Percentiles rank a stretch among this genome's conserved stretches.
These are phyloP conservation scores for Aspergillus niger DNA, from an alignment of 2,329 filamentous ascomycete species.

Conservation along the genomic window DNA sequence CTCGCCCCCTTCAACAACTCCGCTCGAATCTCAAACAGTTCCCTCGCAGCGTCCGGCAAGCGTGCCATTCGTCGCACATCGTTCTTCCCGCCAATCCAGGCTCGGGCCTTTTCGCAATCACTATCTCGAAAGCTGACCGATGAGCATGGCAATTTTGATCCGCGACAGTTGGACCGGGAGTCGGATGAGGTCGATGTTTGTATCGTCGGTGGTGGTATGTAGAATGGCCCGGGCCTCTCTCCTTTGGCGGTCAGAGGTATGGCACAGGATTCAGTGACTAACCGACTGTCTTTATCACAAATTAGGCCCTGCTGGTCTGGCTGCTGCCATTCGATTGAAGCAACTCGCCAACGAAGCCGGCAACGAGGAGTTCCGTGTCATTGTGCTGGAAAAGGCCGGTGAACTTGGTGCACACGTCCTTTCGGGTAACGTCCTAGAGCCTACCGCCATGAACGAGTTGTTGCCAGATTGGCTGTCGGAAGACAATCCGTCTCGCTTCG, in stretches of 20 bases:
- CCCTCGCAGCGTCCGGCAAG: conserved; percentile 23
- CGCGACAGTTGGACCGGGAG: conserved; percentile 73
- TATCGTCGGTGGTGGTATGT: conserved; percentile 82
- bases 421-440: conserved; percentile 93
- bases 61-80: conserved; percentile 24
- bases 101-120: conserved; percentile 50
- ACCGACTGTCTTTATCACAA: conserved; percentile 3
- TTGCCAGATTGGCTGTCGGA: conserved; percentile 92
- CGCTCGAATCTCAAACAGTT: conserved; percentile 22
- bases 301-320: conserved; percentile 81
- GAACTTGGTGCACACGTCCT: conserved; percentile 94
- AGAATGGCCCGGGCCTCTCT: not conserved
- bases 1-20: conserved; percentile 25
- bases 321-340: conserved; percentile 91
- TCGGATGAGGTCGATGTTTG: conserved; percentile 94
- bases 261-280: not conserved
- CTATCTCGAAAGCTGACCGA: conserved; percentile 45
- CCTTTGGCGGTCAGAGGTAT: not conserved
- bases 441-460: conserved; percentile 82
- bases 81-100: conserved; percentile 32
- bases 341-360: conserved; percentile 92
- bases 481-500: conserved; percentile 83
- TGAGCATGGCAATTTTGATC: conserved; percentile 64
- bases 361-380: conserved; percentile 91
- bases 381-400: conserved; percentile 91